Base-by-base conservation (phyloP, 495 filamentous ascomycete genomes). In the Aspergillus ostianus region DNA sequence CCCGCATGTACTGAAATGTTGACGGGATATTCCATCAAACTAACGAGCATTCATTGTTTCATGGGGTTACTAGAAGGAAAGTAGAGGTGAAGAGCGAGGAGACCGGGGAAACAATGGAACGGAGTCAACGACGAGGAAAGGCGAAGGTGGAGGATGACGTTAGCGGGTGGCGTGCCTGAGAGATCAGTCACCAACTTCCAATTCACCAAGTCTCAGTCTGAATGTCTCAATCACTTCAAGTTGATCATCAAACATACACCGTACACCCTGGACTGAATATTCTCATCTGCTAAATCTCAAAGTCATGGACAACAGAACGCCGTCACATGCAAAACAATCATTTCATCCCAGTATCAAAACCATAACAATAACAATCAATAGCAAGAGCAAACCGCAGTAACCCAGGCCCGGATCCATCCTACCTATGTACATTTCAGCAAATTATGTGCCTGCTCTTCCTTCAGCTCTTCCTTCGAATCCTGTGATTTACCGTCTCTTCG, bases 401-500 rank as follows among this genome's bases (percentile, higher is more conserved):
- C n/a, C 30, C 45, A 54, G 51, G 36, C 36, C 47, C 17, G 51
- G 23, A 55, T 51, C 48, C 26, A 57, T 41, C 32, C 45, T 32
- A 47, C 46, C 59, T 69, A 64, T 69, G 63, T 66, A 69, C 59
- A 65, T 27, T 41, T 4, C 41, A 12, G 30, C 49, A 15, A 32
- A 32, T 21, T 21, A n/a, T 32, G 2, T 21, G 18, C 21, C 36
- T 20, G 18, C 41, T 30, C 51, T 2, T 32, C 3, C 6, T 4
- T 30, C 8, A 30, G 29, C 8, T 30, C 8, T 8, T 30, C 8
- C 4, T 30, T 30, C 29, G 8, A 4, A 30, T 12, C 30, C 7
- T 12, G 29, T 30, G 17, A 32, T 26, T 67, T 71, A 81, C 60
- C 79, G 83, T 77, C 85, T 85, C 69, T 80, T 78, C 55, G 83